Conservation (phyloP, 306 rosid species). For the Boehmeria nivea region DNA sequence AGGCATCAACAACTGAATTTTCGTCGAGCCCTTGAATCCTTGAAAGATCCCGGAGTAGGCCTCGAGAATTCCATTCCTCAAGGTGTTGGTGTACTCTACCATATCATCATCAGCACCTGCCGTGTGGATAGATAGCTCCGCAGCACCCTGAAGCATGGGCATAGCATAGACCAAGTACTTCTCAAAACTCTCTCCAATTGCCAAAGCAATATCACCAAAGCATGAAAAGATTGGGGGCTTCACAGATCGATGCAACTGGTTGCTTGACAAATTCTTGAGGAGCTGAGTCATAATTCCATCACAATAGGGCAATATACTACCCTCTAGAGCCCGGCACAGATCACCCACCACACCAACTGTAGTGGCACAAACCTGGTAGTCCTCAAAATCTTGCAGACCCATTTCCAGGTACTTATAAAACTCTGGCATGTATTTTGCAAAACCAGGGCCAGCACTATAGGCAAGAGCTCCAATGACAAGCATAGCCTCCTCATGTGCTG, state of each 20-base stretch:
- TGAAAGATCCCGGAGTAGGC: slow-evolving; percentile 93
- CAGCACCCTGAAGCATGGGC: slow-evolving; percentile 99
- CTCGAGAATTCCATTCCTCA: slow-evolving; percentile 91
- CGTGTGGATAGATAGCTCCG: slow-evolving; percentile 76
- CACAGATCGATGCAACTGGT: slow-evolving; percentile 88
- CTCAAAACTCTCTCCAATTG: slow-evolving; percentile 89
- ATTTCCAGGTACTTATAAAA: slow-evolving; percentile 76
- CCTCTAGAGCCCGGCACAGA: slow-evolving; percentile 87
- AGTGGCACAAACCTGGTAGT: slow-evolving; percentile 92
- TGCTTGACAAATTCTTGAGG: slow-evolving; percentile 82
- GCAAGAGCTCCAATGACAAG: slow-evolving; percentile 98
- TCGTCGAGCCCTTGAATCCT: slow-evolving; percentile 87
- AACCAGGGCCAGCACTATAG: slow-evolving; percentile 70
- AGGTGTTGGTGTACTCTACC: slow-evolving; percentile 82
- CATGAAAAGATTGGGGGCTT: slow-evolving; percentile 96
- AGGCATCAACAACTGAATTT: slow-evolving; percentile 85
- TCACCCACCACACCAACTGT: slow-evolving; percentile 97
- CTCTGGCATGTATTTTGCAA: slow-evolving; percentile 77
- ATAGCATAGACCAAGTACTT: slow-evolving; percentile 83
- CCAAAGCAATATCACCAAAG: slow-evolving; percentile 94
- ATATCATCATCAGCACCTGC: slow-evolving; percentile 73
- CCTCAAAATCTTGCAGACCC: slow-evolving; percentile 96
- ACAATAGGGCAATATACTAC: slow-evolving; percentile 71
- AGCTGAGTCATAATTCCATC: slow-evolving; percentile 97
- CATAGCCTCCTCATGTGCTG: slow-evolving; percentile 98